Evolutionary conservation across 208 protist genomes (phyloP).

Genomic region (Sergeia podlipaevii): DNA sequence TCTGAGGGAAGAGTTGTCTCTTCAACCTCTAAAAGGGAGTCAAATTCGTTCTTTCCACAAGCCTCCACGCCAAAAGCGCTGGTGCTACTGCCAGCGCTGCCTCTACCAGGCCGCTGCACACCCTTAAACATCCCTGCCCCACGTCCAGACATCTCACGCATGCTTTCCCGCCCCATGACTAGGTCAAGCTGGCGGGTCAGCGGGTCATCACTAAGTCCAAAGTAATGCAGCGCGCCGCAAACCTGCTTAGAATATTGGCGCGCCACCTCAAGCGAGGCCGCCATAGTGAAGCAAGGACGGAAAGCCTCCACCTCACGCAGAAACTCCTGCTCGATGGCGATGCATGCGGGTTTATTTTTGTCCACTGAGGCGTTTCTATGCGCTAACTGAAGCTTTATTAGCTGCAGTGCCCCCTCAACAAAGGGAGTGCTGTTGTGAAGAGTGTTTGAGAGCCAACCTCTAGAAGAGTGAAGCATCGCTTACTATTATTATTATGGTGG

Average conservation of each 20-base stretch:
- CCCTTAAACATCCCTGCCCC: conserved; percentile 29
- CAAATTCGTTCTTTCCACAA: too few relatives aligned
- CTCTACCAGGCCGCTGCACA: neutral
- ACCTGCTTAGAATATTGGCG: conserved; percentile 68
- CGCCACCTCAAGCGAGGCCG: conserved; percentile 62
- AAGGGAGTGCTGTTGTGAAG: conserved; percentile 62
- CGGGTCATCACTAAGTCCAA: conserved; percentile 75
- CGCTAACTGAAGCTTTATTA: conserved; percentile 81
- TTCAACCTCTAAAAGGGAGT: conserved; percentile 38
- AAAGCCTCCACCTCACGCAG: conserved; percentile 74
- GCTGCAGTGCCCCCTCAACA: conserved; percentile 73
- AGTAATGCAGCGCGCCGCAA: conserved; percentile 69
- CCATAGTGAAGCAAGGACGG: conserved; percentile 77
- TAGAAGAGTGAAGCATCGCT: conserved; percentile 1
- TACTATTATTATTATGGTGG: too few relatives aligned
- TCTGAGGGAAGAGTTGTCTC: conserved; percentile 69
- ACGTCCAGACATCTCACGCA: conserved; percentile 29
- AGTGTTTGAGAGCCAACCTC: conserved; percentile 15
- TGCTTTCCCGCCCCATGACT: conserved; percentile 55
- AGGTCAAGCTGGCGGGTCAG: conserved; percentile 79
- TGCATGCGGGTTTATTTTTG: conserved; percentile 45
- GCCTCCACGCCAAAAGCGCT: conserved; percentile 13
- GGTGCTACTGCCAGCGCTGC: neutral
- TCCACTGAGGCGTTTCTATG: conserved; percentile 70
- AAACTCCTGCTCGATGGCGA: conserved; percentile 78